phyloP scores from a whole-genome alignment of 1,284 basidiomycete species.

The Ganoderma lingzhi region DNA sequence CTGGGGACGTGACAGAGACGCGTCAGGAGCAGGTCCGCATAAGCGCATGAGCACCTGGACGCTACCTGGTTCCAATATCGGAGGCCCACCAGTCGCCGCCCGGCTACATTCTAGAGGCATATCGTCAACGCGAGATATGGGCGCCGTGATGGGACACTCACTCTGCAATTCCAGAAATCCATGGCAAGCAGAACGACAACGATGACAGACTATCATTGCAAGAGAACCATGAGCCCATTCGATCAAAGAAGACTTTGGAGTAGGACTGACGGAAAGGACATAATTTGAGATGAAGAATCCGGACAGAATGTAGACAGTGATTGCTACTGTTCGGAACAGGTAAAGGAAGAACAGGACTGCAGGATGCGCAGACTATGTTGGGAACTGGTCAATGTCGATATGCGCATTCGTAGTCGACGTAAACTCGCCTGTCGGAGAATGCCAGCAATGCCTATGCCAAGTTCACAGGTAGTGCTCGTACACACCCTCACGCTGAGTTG shows the following conservation, averaged over 20 bases:
- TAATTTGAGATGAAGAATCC: conserved; percentile 90
- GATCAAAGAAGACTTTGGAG: conserved; percentile 6
- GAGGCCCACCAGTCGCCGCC: conserved; percentile 89
- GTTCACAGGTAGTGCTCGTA: conserved; percentile 16
- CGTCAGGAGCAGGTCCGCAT: conserved; percentile 9
- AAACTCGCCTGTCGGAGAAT: conserved; percentile 73
- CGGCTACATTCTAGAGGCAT: conserved; percentile 86
- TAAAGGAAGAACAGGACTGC: conserved; percentile 85
- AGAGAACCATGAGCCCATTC: conserved; percentile 6
- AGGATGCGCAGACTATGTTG: conserved; percentile 80
- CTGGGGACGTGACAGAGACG: conserved; percentile 44
- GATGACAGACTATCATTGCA: conserved; percentile 73
- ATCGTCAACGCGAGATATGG: conserved; percentile 11
- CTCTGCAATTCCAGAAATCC: conserved; percentile 97
- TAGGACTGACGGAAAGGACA: conserved; percentile 79
- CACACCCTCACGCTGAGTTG: conserved; percentile 1
- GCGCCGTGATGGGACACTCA: conserved; percentile 45
- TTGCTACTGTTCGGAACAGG: conserved; percentile 85
- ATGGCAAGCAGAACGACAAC: conserved; percentile 92
- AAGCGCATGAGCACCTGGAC: not conserved
- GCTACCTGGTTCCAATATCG: conserved; percentile 94
- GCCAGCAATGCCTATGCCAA: conserved; percentile 66
- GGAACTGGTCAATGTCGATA: conserved; percentile 9
- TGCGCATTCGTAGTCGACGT: not conserved
- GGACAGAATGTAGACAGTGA: conserved; percentile 88